A percentile compares a stretch with the other conserved stretches of the same genome.
Evolutionary conservation across 2,329 filamentous ascomycete genomes (phyloP).

Genomic region (Setomelanomma holmii): DNA sequence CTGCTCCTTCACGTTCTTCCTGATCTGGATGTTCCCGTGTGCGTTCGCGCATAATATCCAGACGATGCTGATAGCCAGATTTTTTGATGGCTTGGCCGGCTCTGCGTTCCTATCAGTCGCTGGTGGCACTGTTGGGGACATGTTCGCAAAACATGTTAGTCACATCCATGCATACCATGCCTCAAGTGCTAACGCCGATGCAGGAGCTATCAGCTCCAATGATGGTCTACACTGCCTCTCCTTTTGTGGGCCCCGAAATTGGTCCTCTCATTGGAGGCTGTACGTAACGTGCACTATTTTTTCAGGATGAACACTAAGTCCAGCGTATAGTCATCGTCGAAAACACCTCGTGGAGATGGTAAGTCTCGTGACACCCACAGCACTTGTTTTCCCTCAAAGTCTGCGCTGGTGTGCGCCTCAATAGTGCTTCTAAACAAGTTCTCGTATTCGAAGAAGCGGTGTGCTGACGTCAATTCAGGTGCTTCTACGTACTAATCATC

Average conservation of each 20-base stretch:
- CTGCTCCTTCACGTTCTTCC: constrained; percentile 73
- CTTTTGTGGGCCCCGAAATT: constrained; percentile 64
- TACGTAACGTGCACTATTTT: neutral
- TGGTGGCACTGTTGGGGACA: constrained; percentile 83
- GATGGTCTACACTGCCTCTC: constrained; percentile 69
- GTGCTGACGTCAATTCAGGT: constrained; percentile 39
- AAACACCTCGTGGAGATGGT: constrained; percentile 67
- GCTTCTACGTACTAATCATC: constrained; percentile 76
- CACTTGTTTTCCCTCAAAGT: constrained; percentile 8
- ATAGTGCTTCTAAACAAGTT: too few species aligned
- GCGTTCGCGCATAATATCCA: constrained; percentile 82
- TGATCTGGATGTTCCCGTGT: constrained; percentile 82
- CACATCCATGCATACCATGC: neutral
- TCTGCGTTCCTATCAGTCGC: constrained; percentile 71
- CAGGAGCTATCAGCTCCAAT: constrained; percentile 77
- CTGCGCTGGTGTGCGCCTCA: neutral
- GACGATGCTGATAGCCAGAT: constrained; percentile 79
- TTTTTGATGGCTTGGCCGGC: constrained; percentile 77
- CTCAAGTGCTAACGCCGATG: constrained; percentile 11
- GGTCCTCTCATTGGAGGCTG: constrained; percentile 72
- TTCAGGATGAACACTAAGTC: neutral
- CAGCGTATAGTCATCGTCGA: constrained; percentile 70
- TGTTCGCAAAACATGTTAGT: constrained; percentile 46
- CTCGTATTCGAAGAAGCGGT: constrained; percentile 21
- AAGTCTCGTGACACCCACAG: constrained; percentile 25